Evolutionary conservation across 345 rosid genomes (phyloP).

Genomic region (Combretum micranthum): DNA sequence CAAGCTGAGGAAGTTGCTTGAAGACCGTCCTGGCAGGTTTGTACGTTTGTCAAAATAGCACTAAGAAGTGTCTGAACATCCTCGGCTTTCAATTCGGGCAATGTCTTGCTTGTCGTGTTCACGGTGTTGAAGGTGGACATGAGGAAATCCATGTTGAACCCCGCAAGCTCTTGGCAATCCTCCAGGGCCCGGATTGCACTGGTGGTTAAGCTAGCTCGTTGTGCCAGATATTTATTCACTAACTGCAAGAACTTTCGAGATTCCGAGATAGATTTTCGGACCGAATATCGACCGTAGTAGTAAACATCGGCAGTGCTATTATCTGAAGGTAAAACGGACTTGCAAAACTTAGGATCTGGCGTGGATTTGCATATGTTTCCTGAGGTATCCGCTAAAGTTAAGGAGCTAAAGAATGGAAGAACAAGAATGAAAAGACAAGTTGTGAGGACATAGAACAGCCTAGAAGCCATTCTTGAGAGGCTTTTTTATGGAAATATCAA

Average conservation of each 20-base stretch:
- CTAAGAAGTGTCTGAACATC: slow-evolving; percentile 66
- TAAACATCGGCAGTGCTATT: slow-evolving; percentile 37
- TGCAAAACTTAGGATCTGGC: slow-evolving; percentile 62
- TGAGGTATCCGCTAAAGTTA: slow-evolving; percentile 20
- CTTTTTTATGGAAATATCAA: slow-evolving; percentile 1
- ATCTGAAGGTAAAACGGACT: slow-evolving; percentile 40
- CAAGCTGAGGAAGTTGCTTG: slow-evolving; percentile 38
- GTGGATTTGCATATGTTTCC: slow-evolving; percentile 42
- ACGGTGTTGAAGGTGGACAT: slow-evolving; percentile 34
- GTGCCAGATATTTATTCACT: slow-evolving; percentile 46
- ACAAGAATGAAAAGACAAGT: slow-evolving; percentile 13
- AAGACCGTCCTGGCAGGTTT: slow-evolving; percentile 69
- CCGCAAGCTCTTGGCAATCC: slow-evolving; percentile 59
- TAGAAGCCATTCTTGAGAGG: too few species aligned
- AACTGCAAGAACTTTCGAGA: slow-evolving; percentile 46
- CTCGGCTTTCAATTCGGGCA: slow-evolving; percentile 42
- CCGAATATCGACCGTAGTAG: slow-evolving; percentile 43
- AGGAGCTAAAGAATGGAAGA: slow-evolving; percentile 19
- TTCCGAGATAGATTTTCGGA: slow-evolving; percentile 52
- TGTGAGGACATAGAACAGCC: neutral
- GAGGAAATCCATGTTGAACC: slow-evolving; percentile 51
- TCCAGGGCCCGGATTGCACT: slow-evolving; percentile 56
- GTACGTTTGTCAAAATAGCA: slow-evolving; percentile 70
- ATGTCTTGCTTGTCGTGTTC: slow-evolving; percentile 23
- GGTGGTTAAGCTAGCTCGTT: slow-evolving; percentile 27